phyloP scores from a whole-genome alignment of 805 yeast species.

The Candida odintsovae region DNA sequence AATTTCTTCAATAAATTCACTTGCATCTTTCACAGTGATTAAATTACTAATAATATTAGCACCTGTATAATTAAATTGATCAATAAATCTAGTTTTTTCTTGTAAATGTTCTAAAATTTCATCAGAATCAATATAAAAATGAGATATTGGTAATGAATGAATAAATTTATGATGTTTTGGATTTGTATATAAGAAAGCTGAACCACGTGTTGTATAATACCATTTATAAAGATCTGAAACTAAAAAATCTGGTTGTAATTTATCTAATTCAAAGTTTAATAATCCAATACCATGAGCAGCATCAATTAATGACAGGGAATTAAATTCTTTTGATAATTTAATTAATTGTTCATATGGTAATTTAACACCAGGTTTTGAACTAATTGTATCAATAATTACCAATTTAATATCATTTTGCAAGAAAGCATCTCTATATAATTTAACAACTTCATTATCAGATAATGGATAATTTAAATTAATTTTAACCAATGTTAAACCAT shows the following conservation, averaged over 20 bases:
- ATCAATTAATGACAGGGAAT: slow-evolving; percentile 53
- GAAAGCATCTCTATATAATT: slow-evolving; percentile 25
- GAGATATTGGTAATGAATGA: slow-evolving; percentile 56
- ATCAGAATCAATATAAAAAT: slow-evolving; percentile 32
- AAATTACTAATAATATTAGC: slow-evolving; percentile 42
- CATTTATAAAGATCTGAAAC: slow-evolving; percentile 67
- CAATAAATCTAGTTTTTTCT: slow-evolving; percentile 15
- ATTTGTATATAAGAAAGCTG: slow-evolving; percentile 54
- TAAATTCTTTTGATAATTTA: slow-evolving; percentile 37
- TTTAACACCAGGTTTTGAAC: slow-evolving; percentile 58
- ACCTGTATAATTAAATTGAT: slow-evolving; percentile 46
- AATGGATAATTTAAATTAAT: slow-evolving; percentile 40
- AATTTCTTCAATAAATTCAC: slow-evolving; percentile 43
- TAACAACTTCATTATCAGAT: slow-evolving; percentile 34
- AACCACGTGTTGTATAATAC: slow-evolving; percentile 52
- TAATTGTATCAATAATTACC: slow-evolving; percentile 51
- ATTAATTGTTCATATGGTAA: slow-evolving; percentile 51
- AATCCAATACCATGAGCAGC: slow-evolving; percentile 70
- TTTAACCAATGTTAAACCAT: slow-evolving; percentile 30
- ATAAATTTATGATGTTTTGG: slow-evolving; percentile 41
- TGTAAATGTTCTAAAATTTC: slow-evolving; percentile 21
- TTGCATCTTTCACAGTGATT: slow-evolving; percentile 40
- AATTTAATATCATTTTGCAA: slow-evolving; percentile 27
- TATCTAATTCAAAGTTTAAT: slow-evolving; percentile 36
- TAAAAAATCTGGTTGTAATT: slow-evolving; percentile 52